Evolutionary conservation across 495 filamentous ascomycete species (phyloP), one percentile per base, ranked within the genome.

Genomic region (Bacidia rubella): DNA sequence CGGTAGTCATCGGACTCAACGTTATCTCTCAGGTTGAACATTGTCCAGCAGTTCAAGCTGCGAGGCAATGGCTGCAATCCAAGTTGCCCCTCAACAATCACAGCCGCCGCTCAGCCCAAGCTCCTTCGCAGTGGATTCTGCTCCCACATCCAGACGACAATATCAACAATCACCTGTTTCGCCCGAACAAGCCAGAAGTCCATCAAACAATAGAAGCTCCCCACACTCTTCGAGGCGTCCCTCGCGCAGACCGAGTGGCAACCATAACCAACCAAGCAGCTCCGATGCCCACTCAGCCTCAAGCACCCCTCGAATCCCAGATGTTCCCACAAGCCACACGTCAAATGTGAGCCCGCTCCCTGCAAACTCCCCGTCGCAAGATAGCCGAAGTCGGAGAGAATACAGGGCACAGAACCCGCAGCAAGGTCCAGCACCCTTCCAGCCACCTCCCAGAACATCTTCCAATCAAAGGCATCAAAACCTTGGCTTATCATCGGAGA

Each of bases 391-490:
- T 55, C 62, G 45, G 55, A 63, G 51, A 57, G 63, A 60, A 51
- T 63, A 53, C 55, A 66, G 39, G 54, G 63, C 53, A 55, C 58
- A 56, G 15, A 27, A 45, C 42, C 40, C 63, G 38, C 63, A 63
- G 49, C 51, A 55, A 27, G 63, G 60, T 42, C 62, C 65, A 5
- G 66, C 61, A 44, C 68, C 58, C 49, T 74, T 75, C 53, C 78
- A 75, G 51, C 80, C 79, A 39, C 77, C 79, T 25, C 76, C 60
- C 32, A 62, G 82, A 51, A 82, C 80, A 1, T 83, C 80, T 11
- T 82, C 79, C 23, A 77, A 77, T 51, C 72, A 73, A 54, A 57
- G 55, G 49, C 38, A 52, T 20, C 56, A 63, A 35, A 51, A 46
- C 29, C 22, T 29, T 12, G 39, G 48, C 44, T 23, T 53, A 47